A percentile compares a stretch with the other conserved stretches of the same genome.
These are phyloP conservation scores for Vinca major DNA, from an alignment of 305 asterid species.

Conservation along the genomic window DNA sequence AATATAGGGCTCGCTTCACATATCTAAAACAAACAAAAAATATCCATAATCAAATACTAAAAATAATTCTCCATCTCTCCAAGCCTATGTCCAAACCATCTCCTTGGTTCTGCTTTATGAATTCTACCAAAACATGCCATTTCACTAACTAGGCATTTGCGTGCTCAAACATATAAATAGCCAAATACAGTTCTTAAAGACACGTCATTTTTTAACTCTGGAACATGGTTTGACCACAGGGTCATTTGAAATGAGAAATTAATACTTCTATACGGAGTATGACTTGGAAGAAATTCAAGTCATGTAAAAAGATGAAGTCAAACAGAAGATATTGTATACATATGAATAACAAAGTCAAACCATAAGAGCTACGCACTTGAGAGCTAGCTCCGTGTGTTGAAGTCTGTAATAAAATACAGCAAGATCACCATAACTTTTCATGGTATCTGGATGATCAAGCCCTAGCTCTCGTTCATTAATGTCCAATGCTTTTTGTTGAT, in stretches of 20 bases:
- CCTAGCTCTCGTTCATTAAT: slow-evolving; percentile 95
- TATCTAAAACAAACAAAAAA: slow-evolving; percentile 39
- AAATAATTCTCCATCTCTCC: background rate
- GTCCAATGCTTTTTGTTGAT: slow-evolving; percentile 98
- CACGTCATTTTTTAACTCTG: background rate
- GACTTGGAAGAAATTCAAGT: background rate
- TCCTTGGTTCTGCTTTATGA: background rate
- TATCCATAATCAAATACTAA: background rate
- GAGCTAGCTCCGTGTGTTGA: slow-evolving; percentile 97
- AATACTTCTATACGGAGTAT: background rate
- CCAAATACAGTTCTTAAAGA: background rate
- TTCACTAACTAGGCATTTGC: background rate
- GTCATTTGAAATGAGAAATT: background rate
- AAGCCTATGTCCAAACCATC: slow-evolving; percentile 7
- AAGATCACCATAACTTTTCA: slow-evolving; percentile 98
- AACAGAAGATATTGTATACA: slow-evolving; percentile 8
- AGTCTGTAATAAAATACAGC: slow-evolving; percentile 98
- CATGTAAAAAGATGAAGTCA: background rate
- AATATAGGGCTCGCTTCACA: slow-evolving; percentile 88
- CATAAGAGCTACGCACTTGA: slow-evolving; percentile 52
- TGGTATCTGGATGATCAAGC: slow-evolving; percentile 98
- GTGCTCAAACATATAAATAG: background rate
- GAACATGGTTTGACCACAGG: background rate
- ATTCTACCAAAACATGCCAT: background rate
- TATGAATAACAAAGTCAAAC: slow-evolving; percentile 14